Base-by-base conservation (phyloP, 1,284 basidiomycete species). In the Mycena sp. region DNA sequence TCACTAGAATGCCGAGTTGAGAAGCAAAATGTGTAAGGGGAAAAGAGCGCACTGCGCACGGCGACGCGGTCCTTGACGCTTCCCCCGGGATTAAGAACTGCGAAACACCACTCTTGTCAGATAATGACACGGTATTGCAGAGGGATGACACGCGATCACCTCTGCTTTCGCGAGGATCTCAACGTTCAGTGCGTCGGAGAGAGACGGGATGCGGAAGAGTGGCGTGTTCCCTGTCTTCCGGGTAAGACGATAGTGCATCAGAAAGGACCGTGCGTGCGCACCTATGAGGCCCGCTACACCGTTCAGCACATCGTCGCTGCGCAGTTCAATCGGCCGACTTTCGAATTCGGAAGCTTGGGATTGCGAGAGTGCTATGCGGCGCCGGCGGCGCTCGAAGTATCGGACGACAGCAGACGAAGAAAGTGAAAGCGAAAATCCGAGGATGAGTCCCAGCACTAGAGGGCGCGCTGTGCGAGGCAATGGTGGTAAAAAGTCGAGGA, bases 31-130 rank as follows among this genome's bases (percentile, higher is more conserved):
- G 26, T 40, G 49, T 61, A 37, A 37, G 28, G 35, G 19, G 9
- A 28, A n/a, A 26, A 38, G 2, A 38, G 77, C 86, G 63, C 71
- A 96, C 95, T 95, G 74, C 89, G 86, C 57, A 99, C 77, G 0
- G 96, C 97, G 12, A 99, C 96, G 23, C 98, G 87, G 76, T 99
- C 98, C 77, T 99, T 99, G 46, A 99, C 93, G 59, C 95, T 98
- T 23, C 98, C 98, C 17, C 96, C 98, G 0, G 98, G 97, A 77
- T 99, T 99, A 57, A 99, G 78, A 74, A 99, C 91, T 96, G 17
- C 50, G 26, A 32, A 49, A 45, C 28, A 38, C 58, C 32, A 35
- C 7, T 14, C 32, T 30, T 6, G 43, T 32, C 43, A 41, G 28
- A 45, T 40, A 57, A 35, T 14, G 21, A 52, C 35, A 26, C 41